These are phyloP conservation scores for Pseudodiploospora longispora DNA, from an alignment of 2,329 filamentous ascomycete species.

Conservation along the genomic window DNA sequence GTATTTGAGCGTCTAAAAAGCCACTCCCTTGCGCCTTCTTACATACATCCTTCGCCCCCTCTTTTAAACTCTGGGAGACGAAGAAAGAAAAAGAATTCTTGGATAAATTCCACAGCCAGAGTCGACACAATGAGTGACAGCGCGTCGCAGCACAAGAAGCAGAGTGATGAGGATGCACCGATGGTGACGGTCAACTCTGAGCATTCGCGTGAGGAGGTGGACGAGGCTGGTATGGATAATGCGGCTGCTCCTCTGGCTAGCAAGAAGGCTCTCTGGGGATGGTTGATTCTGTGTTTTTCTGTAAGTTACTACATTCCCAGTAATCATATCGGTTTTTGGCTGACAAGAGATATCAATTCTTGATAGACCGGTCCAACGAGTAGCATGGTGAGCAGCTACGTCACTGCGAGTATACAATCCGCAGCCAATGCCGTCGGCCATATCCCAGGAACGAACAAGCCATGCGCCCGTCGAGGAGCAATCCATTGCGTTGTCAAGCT, in stretches of 20 bases:
- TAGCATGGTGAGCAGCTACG: conserved; percentile 13
- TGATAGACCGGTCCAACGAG: conserved; percentile 12
- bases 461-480: conserved; percentile 11
- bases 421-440: conserved; percentile 13
- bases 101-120: too few relatives aligned
- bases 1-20: too few relatives aligned
- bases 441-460: conserved; percentile 11
- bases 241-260: not conserved
- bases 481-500: conserved; percentile 13
- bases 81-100: too few relatives aligned
- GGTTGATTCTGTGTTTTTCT: conserved; percentile 14
- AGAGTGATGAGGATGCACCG: too few relatives aligned
- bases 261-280: conserved; percentile 12
- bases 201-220: too few relatives aligned
- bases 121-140: too few relatives aligned
- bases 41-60: too few relatives aligned
- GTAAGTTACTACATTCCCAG: not conserved
- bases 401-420: conserved; percentile 14
- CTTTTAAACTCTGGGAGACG: too few relatives aligned
- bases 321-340: not conserved
- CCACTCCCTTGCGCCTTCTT: too few relatives aligned
- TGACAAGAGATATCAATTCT: not conserved
- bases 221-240: not conserved
- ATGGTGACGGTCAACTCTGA: too few relatives aligned
- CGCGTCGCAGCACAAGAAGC: too few relatives aligned